Percentiles rank a stretch among this genome's conserved stretches.
phyloP scores from a whole-genome alignment of 192 early-diverging fungal species.

The Podila horticola region DNA sequence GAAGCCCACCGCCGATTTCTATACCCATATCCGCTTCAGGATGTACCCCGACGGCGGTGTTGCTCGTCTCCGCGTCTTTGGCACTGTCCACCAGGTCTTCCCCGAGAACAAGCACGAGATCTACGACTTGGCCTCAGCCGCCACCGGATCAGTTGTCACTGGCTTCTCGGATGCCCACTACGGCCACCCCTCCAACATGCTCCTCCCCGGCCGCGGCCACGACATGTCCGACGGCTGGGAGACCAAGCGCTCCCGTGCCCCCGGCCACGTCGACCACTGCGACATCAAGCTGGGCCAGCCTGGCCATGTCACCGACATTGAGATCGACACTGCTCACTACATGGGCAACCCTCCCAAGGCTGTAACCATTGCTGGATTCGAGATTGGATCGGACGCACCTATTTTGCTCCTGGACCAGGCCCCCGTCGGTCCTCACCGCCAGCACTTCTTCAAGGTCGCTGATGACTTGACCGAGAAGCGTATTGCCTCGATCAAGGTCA shows the following conservation, averaged over 20 bases:
- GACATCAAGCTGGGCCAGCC: conserved; percentile 80
- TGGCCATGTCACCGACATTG: conserved; percentile 75
- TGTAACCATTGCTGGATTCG: conserved; percentile 75
- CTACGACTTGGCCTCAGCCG: conserved; percentile 77
- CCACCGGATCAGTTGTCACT: conserved; percentile 73
- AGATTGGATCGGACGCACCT: conserved; percentile 32
- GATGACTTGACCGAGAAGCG: conserved; percentile 56
- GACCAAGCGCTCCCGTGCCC: conserved; percentile 84
- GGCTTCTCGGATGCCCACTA: conserved; percentile 85
- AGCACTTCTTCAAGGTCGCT: conserved; percentile 77
- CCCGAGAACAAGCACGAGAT: conserved; percentile 59
- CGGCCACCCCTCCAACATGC: conserved; percentile 79
- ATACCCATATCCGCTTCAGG: conserved; percentile 56
- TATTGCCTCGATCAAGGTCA: conserved; percentile 53
- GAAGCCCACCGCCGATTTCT: conserved; percentile 56
- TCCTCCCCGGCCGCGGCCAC: conserved; percentile 81
- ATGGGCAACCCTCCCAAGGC: conserved; percentile 92
- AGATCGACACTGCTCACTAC: conserved; percentile 90
- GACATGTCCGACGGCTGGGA: conserved; percentile 96
- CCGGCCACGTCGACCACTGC: conserved; percentile 79
- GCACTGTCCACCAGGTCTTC: conserved; percentile 69
- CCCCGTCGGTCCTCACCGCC: conserved; percentile 72
- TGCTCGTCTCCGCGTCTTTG: conserved; percentile 82
- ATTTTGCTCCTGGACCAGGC: conserved; percentile 36
- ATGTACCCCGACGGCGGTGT: conserved; percentile 77